Conservation (phyloP, 306 rosid genomes). For the Neltuma alba region DNA sequence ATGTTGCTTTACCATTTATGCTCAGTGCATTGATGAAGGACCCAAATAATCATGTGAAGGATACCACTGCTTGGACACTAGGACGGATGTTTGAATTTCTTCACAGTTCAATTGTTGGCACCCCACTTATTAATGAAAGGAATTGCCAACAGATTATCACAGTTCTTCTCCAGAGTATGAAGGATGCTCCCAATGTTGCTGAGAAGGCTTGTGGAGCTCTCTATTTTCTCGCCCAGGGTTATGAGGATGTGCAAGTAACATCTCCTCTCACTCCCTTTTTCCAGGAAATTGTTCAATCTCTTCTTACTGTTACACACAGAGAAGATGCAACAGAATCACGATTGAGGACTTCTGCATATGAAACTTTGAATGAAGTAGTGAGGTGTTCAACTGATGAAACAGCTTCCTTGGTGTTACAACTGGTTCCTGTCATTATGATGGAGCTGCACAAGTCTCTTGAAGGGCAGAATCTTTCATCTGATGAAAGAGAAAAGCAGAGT, state of each 20-base stretch:
- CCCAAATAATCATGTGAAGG: conserved; percentile 88
- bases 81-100: conserved; percentile 94
- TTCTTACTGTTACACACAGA: conserved; percentile 77
- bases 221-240: conserved; percentile 89
- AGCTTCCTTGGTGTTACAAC: conserved; percentile 74
- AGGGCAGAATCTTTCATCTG: conserved; percentile 77
- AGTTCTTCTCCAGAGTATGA: conserved; percentile 93
- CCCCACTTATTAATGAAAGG: conserved; percentile 75
- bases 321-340: conserved; percentile 90
- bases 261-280: conserved; percentile 82
- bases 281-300: conserved; percentile 81
- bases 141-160: conserved; percentile 81
- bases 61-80: conserved; percentile 94
- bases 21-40: conserved; percentile 75
- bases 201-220: conserved; percentile 97
- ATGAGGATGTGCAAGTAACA: conserved; percentile 67
- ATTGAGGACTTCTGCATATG: conserved; percentile 80
- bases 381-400: conserved; percentile 88
- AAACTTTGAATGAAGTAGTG: conserved; percentile 84
- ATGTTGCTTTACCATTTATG: conserved; percentile 77
- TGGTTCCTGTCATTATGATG: conserved; percentile 73
- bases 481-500: conserved; percentile 77
- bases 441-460: conserved; percentile 86
- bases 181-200: conserved; percentile 89
- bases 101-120: conserved; percentile 71